A percentile compares a stretch with the other conserved stretches of the same genome.
Conservation (phyloP, 495 filamentous ascomycete genomes). For the Pyrenula massariospora region DNA sequence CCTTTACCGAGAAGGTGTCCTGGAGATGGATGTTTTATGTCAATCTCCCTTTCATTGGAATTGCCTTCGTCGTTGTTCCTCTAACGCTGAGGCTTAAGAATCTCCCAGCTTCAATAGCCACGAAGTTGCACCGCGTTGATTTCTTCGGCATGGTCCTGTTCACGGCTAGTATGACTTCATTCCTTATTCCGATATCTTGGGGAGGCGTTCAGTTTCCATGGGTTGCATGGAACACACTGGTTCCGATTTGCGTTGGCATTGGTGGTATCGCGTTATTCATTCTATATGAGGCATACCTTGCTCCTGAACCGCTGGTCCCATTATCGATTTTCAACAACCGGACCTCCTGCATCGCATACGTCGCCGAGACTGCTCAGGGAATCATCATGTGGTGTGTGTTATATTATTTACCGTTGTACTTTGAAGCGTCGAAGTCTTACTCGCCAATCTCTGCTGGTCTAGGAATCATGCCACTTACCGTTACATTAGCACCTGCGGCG, state of each 20-base stretch:
- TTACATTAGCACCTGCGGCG: conserved; percentile 31
- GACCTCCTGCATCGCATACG: conserved; percentile 22
- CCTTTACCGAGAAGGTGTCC: conserved; percentile 21
- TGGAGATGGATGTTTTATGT: conserved; percentile 33
- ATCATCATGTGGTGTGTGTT: conserved; percentile 39
- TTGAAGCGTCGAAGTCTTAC: conserved; percentile 44
- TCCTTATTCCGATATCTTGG: conserved; percentile 26
- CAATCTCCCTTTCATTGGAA: conserved; percentile 27
- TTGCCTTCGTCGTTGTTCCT: conserved; percentile 22
- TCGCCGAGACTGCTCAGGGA: conserved; percentile 39
- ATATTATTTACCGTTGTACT: conserved; percentile 56
- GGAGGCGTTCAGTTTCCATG: conserved; percentile 21
- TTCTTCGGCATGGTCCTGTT: conserved; percentile 24
- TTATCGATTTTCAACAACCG: conserved; percentile 34
- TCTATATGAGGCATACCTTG: conserved; percentile 29
- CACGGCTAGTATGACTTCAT: conserved; percentile 12
- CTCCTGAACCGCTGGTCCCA: conserved; percentile 39
- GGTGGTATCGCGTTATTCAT: conserved; percentile 27
- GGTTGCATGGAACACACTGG: conserved; percentile 29
- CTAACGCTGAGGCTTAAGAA: conserved; percentile 21
- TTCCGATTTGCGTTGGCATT: conserved; percentile 41
- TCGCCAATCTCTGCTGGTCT: conserved; percentile 44
- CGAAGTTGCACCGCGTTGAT: conserved; percentile 20
- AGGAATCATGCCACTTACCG: conserved; percentile 34
- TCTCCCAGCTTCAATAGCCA: conserved; percentile 12